phyloP scores from a whole-genome alignment of 495 filamentous ascomycete genomes.

The Penicillium desertorum region DNA sequence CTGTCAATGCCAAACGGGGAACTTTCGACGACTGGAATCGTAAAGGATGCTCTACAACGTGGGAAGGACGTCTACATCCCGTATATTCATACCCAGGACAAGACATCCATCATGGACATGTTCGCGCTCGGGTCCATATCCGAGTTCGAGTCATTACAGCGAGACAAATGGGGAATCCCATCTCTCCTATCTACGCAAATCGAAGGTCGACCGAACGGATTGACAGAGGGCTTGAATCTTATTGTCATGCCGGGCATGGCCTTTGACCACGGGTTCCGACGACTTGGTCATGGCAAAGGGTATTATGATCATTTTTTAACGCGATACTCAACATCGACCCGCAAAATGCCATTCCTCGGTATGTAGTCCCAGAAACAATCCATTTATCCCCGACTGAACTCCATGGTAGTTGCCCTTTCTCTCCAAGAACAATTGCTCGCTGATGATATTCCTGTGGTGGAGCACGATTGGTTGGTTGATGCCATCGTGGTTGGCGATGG shows the following conservation, averaged over 20 bases:
- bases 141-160: slow-evolving; percentile 73
- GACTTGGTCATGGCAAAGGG: slow-evolving; percentile 92
- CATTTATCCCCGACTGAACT: slow-evolving; percentile 26
- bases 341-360: slow-evolving; percentile 66
- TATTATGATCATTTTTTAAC: slow-evolving; percentile 94
- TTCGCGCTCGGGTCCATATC: slow-evolving; percentile 66
- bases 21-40: slow-evolving; percentile 75
- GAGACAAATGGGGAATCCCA: slow-evolving; percentile 91
- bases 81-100: slow-evolving; percentile 68
- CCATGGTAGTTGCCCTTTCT: slow-evolving; percentile 71
- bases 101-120: slow-evolving; percentile 85
- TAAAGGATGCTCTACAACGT: slow-evolving; percentile 70
- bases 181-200: slow-evolving; percentile 65
- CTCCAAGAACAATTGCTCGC: slow-evolving; percentile 83
- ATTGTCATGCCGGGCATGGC: slow-evolving; percentile 93
- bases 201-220: slow-evolving; percentile 61
- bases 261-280: slow-evolving; percentile 72
- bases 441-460: slow-evolving; percentile 63
- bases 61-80: slow-evolving; percentile 91
- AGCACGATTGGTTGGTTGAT: slow-evolving; percentile 66
- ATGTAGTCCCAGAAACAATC: slow-evolving; percentile 29
- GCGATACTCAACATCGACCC: slow-evolving; percentile 56
- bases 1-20: slow-evolving; percentile 89
- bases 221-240: slow-evolving; percentile 72
- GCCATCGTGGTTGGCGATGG: slow-evolving; percentile 63